Percentiles rank a stretch among this genome's conserved stretches.
Evolutionary conservation across 345 rosid species (phyloP).

Genomic region (Euphorbia lathyris): DNA sequence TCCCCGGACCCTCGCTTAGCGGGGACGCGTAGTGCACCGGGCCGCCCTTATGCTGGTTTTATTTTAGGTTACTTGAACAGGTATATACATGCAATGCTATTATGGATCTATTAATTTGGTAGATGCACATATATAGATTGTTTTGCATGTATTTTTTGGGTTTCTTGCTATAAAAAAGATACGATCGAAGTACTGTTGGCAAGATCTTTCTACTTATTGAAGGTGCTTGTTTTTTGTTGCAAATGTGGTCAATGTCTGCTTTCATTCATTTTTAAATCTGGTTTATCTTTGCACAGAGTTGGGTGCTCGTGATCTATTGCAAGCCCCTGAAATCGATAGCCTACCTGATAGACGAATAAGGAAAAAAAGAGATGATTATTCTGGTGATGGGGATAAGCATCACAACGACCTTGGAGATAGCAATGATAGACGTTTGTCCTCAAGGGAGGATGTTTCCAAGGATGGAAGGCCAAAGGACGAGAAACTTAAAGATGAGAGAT

Average conservation of each 20-base stretch:
- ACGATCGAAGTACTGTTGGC: not conserved
- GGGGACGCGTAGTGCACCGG: no score
- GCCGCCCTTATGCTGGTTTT: not conserved
- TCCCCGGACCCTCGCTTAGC: no score
- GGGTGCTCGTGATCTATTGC: slow-evolving; percentile 42
- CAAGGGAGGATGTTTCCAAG: slow-evolving; percentile 50
- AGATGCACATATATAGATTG: no score
- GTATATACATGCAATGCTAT: not conserved
- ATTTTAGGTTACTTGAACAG: not conserved
- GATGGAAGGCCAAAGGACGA: slow-evolving; percentile 64
- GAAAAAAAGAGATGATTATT: slow-evolving; percentile 63
- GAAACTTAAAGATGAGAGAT: slow-evolving; percentile 56
- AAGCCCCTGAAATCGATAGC: slow-evolving; percentile 51
- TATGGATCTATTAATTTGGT: not conserved
- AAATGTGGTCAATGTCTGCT: not conserved
- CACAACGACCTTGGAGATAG: slow-evolving; percentile 56
- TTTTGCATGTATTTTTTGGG: not conserved
- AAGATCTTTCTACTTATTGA: not conserved
- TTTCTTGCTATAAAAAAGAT: not conserved
- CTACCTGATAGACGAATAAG: slow-evolving; percentile 53
- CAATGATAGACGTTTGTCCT: slow-evolving; percentile 39
- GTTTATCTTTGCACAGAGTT: slow-evolving; percentile 44
- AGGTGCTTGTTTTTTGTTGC: not conserved
- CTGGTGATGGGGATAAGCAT: slow-evolving; percentile 55
- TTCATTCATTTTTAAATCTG: slow-evolving; percentile 7